Conservation (phyloP, 495 filamentous ascomycete species). For the Bacidia rubella region DNA sequence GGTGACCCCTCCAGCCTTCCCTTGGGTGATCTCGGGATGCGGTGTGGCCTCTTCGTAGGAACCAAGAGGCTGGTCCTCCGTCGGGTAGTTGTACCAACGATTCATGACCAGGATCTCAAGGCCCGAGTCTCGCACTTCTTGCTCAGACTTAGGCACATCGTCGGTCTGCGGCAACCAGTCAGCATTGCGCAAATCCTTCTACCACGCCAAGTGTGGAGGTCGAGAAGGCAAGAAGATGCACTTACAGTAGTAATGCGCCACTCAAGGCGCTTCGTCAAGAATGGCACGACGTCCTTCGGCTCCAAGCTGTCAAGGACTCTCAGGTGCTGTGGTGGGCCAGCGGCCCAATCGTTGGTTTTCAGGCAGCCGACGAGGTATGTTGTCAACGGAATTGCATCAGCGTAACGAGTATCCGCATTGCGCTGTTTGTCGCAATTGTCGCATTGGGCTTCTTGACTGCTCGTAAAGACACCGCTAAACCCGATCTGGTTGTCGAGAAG, state of each 20-base stretch:
- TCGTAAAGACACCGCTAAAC: not conserved
- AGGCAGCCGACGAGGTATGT: not conserved
- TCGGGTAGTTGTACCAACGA: not conserved
- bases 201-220: no score
- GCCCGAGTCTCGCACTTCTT: not conserved
- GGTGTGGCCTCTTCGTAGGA: not conserved
- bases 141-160: no score
- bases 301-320: not conserved
- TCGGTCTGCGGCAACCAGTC: no score
- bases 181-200: no score
- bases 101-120: not conserved
- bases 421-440: not conserved
- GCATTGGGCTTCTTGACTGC: not conserved
- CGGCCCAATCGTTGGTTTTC: not conserved
- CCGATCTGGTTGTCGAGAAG: not conserved
- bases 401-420: not conserved
- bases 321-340: not conserved
- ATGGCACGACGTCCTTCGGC: not conserved
- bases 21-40: not conserved
- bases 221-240: no score
- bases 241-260: not conserved
- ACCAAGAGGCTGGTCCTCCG: not conserved
- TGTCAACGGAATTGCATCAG: not conserved
- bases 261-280: not conserved
- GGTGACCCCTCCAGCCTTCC: not conserved